A percentile compares a stretch with the other conserved stretches of the same genome.
These are phyloP conservation scores for Lactarius hatsudake DNA, from an alignment of 768 basidiomycete genomes.

Conservation along the genomic window DNA sequence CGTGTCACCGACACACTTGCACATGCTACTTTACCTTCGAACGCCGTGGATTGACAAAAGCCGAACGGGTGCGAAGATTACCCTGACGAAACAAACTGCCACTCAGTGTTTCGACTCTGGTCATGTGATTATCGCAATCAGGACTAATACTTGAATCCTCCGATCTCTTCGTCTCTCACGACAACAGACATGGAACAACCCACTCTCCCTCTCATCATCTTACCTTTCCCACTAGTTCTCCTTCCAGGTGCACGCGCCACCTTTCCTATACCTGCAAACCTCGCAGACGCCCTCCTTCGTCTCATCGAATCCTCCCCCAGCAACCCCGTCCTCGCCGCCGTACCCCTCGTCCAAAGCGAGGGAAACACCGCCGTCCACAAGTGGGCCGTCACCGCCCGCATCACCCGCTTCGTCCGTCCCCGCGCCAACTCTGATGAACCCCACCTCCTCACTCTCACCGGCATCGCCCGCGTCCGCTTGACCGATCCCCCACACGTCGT, in stretches of 20 bases:
- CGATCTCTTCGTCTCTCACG: not conserved
- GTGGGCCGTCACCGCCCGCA: constrained; percentile 69
- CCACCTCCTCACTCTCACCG: constrained; percentile 70
- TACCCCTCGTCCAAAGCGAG: constrained; percentile 46
- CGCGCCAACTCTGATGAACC: constrained; percentile 54
- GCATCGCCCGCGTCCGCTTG: constrained; percentile 63
- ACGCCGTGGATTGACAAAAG: too few relatives aligned
- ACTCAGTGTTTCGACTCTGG: not conserved
- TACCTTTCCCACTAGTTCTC: constrained; percentile 70
- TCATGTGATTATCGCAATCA: not conserved
- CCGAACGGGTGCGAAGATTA: too few relatives aligned
- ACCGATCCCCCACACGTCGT: constrained; percentile 45
- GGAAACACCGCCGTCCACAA: constrained; percentile 37
- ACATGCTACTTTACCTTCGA: too few relatives aligned
- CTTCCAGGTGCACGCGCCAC: constrained; percentile 71
- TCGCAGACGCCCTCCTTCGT: constrained; percentile 63
- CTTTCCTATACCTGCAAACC: constrained; percentile 56
- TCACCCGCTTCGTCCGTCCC: constrained; percentile 67
- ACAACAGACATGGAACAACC: not conserved
- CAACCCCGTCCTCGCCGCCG: constrained; percentile 66
- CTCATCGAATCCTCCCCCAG: constrained; percentile 68
- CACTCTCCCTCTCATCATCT: constrained; percentile 61
- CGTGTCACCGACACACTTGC: too few relatives aligned
- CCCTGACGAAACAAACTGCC: too few relatives aligned
- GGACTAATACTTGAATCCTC: not conserved